Evolutionary conservation across 495 filamentous ascomycete species (phyloP).

Genomic region (Cetradonia linearis): DNA sequence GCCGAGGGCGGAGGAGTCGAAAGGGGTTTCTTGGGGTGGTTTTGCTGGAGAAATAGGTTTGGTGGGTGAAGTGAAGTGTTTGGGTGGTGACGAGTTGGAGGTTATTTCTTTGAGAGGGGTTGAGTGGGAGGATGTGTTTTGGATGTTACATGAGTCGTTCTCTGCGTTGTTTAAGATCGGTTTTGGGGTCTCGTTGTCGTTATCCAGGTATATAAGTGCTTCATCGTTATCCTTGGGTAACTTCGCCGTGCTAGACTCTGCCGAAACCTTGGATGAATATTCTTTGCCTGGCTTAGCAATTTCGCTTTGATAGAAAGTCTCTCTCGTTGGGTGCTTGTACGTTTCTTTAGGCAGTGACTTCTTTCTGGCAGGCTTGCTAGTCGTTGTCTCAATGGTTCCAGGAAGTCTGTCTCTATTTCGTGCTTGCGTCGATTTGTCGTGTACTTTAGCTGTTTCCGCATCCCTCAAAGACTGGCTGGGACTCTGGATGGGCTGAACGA

Average conservation of each 20-base stretch:
- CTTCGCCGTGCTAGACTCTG: background rate
- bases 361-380: background rate
- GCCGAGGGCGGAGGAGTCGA: conserved; percentile 9
- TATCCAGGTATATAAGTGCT: background rate
- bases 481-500: conserved; percentile 27
- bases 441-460: background rate
- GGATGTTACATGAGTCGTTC: conserved; percentile 11
- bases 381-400: background rate
- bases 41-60: conserved; percentile 27
- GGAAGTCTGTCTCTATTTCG: background rate
- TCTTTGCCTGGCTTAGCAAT: background rate
- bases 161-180: conserved; percentile 4
- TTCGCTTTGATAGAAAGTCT: background rate
- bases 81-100: conserved; percentile 27
- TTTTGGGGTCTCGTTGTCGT: background rate
- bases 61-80: conserved; percentile 28
- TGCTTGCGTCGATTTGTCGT: background rate
- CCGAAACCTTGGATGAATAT: too few species aligned
- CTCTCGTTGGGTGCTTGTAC: background rate
- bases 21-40: background rate
- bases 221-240: background rate
- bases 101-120: conserved; percentile 27
- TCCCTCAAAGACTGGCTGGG: background rate
- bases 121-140: conserved; percentile 11
- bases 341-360: background rate